phyloP scores from a whole-genome alignment of 2,329 filamentous ascomycete species.

The Fusarium sp. region DNA sequence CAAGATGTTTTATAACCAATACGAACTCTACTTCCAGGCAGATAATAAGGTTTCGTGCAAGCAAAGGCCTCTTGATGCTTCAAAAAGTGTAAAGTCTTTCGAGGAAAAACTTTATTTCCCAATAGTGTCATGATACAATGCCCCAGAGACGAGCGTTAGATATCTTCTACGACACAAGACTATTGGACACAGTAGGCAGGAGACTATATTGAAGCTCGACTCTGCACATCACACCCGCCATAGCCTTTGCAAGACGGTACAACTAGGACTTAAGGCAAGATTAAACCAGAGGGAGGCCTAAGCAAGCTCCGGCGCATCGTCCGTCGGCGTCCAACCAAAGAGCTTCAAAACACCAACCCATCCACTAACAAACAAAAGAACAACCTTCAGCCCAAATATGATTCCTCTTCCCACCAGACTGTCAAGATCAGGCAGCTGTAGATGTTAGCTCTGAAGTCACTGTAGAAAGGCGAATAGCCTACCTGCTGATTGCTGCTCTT shows the following conservation, averaged over 20 bases:
- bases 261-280: too few relatives aligned
- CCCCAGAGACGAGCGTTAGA: too few relatives aligned
- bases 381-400: not conserved
- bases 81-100: fast-evolving
- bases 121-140: fast-evolving
- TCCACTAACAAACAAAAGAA: fast-evolving
- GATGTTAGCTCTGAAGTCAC: not conserved
- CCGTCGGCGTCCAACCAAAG: not conserved
- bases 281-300: too few relatives aligned
- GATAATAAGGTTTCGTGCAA: fast-evolving
- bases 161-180: too few relatives aligned
- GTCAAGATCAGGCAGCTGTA: not conserved
- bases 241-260: too few relatives aligned
- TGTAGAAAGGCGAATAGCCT: not conserved
- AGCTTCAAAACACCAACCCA: fast-evolving
- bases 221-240: too few relatives aligned
- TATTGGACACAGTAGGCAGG: too few relatives aligned
- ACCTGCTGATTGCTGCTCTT: not conserved
- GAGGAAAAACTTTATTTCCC: not conserved
- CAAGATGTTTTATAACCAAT: not conserved
- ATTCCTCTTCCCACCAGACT: fast-evolving
- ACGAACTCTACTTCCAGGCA: fast-evolving
- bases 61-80: fast-evolving
- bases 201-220: too few relatives aligned
- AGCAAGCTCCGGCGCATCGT: not conserved